A percentile compares a stretch with the other conserved stretches of the same genome.
phyloP scores from a whole-genome alignment of 768 basidiomycete genomes.

The Hebeloma cylindrosporum region DNA sequence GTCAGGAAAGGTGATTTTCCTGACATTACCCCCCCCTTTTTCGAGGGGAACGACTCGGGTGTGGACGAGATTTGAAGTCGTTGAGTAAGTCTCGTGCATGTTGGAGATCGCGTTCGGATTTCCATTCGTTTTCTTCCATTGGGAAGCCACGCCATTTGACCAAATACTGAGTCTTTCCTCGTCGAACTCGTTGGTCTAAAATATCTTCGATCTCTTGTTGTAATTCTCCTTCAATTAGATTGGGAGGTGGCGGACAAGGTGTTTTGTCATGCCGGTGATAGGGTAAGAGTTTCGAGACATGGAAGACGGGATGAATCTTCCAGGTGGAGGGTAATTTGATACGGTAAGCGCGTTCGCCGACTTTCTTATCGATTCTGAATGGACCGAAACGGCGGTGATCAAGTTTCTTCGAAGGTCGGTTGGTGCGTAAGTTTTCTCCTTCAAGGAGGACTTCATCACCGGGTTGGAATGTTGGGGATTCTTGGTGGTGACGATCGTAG shows the following conservation, averaged over 20 bases:
- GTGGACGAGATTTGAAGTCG: not conserved
- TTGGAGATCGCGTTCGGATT: slow-evolving; percentile 52
- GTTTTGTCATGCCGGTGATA: not conserved
- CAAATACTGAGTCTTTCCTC: slow-evolving; percentile 38
- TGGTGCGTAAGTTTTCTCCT: slow-evolving; percentile 3
- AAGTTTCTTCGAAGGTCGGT: not conserved
- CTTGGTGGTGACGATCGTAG: not conserved
- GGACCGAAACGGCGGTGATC: slow-evolving; percentile 8
- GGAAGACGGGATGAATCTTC: slow-evolving; percentile 7
- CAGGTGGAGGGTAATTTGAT: slow-evolving; percentile 4
- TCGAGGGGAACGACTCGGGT: too few species aligned
- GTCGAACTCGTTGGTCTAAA: not conserved
- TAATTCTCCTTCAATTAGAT: slow-evolving; percentile 1
- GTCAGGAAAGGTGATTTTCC: slow-evolving; percentile 1
- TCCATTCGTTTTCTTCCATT: slow-evolving; percentile 70
- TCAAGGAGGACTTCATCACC: slow-evolving; percentile 8
- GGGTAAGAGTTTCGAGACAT: slow-evolving; percentile 2
- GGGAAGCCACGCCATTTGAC: slow-evolving; percentile 76
- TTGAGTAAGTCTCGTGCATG: not conserved
- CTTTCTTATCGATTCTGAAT: slow-evolving; percentile 7
- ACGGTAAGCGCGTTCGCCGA: slow-evolving; percentile 6
- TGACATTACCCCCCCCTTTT: slow-evolving; percentile 8
- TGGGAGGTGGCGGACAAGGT: slow-evolving; percentile 3
- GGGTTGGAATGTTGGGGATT: not conserved
- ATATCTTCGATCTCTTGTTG: slow-evolving; percentile 1